Base-by-base conservation (phyloP, 2,329 filamentous ascomycete species). In the Trichocomaceae sp. region DNA sequence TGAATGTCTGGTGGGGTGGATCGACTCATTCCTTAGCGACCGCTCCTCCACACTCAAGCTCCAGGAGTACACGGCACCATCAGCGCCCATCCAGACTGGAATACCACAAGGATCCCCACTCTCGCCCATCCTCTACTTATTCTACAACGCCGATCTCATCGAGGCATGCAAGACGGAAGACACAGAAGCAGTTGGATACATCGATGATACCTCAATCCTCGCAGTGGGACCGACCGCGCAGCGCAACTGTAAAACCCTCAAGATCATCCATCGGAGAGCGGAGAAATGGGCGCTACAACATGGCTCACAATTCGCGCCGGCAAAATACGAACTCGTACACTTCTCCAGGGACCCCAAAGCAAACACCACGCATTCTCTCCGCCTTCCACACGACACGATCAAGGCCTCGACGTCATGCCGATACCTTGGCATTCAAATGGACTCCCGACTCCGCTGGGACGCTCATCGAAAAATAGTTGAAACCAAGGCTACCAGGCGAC, bases 111-210 rank as follows among this genome's bases (percentile, higher is more conserved):
- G 26, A 39, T 26, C 62, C 7, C 61, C 56, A 15, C 33, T 67
- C 51, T 66, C 60, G 31, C 63, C 58, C 33, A 63, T 66, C 44
- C 60, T 66, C 10, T 66, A 60, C 51, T 48, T 67, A 9, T 62
- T 67, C 62, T 67, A 62, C 58, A 66, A 63, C 44, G 54, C 60
- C 1, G 60, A 65, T 33, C 58, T 64, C 9, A 52, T 63, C 19
- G 59, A 63, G 22, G 52, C 23, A 50, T 52, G 47, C 50, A 50
- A 55, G 8, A 42, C 41, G 23, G 23, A 52, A 6, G 44, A 57
- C 9, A 54, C 51, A 26, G 48, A 56, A 13, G 45, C 50, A 2
- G 45, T 59, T 35, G 57, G 54, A 20, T 58, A 57, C 35, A 58
- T 59, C 17, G 58, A 59, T 23, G 53, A 58, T 50, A 48, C 50